Evolutionary conservation across 2,329 filamentous ascomycete species (phyloP).

Genomic region (Claviceps spartinae): DNA sequence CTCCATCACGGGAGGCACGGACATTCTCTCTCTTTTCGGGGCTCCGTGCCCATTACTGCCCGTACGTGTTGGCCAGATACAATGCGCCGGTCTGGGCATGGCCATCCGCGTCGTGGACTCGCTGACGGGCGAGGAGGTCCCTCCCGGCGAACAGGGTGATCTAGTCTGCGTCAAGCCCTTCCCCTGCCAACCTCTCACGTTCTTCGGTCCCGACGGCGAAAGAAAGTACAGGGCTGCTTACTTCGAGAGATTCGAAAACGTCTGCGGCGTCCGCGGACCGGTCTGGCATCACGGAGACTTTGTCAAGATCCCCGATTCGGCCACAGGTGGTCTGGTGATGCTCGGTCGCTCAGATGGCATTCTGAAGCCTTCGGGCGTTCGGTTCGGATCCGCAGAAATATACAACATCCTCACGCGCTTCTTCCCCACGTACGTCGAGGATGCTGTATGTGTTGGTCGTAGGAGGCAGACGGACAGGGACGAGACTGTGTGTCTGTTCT

Average conservation of each 20-base stretch:
- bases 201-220: constrained; percentile 55
- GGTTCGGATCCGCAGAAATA: constrained; percentile 89
- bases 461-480: constrained; percentile 58
- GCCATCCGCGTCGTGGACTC: constrained; percentile 51
- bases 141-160: constrained; percentile 63
- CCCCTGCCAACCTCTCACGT: constrained; percentile 79
- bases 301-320: constrained; percentile 49
- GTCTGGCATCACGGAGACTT: constrained; percentile 97
- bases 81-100: constrained; percentile 68
- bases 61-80: constrained; percentile 60
- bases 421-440: constrained; percentile 65
- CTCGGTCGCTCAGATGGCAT: constrained; percentile 86
- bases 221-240: constrained; percentile 74
- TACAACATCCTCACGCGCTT: constrained; percentile 85
- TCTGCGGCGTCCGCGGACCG: constrained; percentile 23
- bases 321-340: constrained; percentile 74
- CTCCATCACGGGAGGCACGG: constrained; percentile 90
- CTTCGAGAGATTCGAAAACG: constrained; percentile 63
- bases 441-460: constrained; percentile 77
- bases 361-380: constrained; percentile 78
- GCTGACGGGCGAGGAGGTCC: constrained; percentile 38
- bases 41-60: constrained; percentile 66
- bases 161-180: constrained; percentile 79
- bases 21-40: constrained; percentile 92
- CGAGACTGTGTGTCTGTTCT: constrained; percentile 78